phyloP scores from a whole-genome alignment of 805 yeast genomes.

The Lachancea quebecensis region DNA sequence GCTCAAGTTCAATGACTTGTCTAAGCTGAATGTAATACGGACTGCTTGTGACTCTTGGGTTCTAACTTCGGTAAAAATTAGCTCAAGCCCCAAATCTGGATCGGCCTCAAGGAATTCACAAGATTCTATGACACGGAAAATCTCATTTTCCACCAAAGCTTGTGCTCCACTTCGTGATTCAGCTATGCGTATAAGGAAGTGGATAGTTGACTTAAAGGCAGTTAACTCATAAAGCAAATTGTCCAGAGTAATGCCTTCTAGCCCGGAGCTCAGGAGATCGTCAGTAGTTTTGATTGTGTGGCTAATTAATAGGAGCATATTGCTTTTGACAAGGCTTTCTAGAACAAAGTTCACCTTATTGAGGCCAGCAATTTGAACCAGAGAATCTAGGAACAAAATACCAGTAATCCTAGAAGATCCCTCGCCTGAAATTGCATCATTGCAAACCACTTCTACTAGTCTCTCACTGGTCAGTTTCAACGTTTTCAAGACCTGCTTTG shows the following conservation, averaged over 20 bases:
- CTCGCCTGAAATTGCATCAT: conserved; percentile 75
- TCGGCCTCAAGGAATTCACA: conserved; percentile 58
- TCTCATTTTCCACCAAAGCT: conserved; percentile 63
- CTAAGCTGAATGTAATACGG: conserved; percentile 43
- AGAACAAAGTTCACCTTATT: conserved; percentile 49
- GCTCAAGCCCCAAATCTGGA: conserved; percentile 68
- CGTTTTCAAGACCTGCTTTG: conserved; percentile 45
- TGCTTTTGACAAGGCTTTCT: conserved; percentile 55
- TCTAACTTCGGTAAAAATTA: conserved; percentile 37
- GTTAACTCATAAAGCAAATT: conserved; percentile 66
- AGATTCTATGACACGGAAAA: conserved; percentile 54
- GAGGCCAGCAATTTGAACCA: conserved; percentile 48
- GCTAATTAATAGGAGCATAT: conserved; percentile 57
- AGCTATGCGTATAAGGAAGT: conserved; percentile 65
- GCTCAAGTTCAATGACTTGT: conserved; percentile 39
- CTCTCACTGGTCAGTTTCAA: conserved; percentile 54
- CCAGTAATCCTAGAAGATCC: conserved; percentile 72
- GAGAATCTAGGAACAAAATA: conserved; percentile 62
- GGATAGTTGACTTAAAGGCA: conserved; percentile 64
- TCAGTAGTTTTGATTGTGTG: conserved; percentile 66
- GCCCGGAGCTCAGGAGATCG: conserved; percentile 42
- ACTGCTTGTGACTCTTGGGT: conserved; percentile 30
- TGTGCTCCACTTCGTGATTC: conserved; percentile 73
- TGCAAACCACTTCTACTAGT: conserved; percentile 57
- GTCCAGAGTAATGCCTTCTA: conserved; percentile 40